Percentiles rank a stretch among this genome's conserved stretches.
Conservation (phyloP, 192 early-diverging fungal genomes). For the Entomortierella parvispora region DNA sequence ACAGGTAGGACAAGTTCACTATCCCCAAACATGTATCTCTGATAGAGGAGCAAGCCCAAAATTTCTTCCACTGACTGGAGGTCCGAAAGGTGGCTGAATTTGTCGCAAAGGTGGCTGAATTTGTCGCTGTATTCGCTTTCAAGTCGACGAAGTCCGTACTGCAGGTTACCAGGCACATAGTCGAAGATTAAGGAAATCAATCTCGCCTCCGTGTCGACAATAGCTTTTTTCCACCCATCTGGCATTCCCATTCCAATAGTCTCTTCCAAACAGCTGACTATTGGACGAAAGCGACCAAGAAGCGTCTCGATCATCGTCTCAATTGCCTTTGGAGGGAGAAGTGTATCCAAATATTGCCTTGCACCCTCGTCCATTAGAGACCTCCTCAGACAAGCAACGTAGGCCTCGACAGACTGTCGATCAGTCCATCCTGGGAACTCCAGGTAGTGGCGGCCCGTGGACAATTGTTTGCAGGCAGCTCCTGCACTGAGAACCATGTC, state of each 20-base stretch:
- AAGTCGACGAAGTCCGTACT: not conserved
- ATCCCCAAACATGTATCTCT: slow-evolving; percentile 22
- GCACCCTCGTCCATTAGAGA: not conserved
- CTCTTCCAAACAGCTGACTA: not conserved
- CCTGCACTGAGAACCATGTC: slow-evolving; percentile 1
- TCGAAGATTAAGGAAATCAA: not conserved
- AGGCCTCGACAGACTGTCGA: not conserved
- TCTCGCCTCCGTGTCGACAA: slow-evolving; percentile 9
- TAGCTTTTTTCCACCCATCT: not conserved
- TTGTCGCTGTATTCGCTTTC: not conserved
- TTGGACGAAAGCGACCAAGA: slow-evolving; percentile 3
- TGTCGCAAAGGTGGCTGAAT: not conserved
- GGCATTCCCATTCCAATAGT: not conserved
- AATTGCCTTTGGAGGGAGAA: slow-evolving; percentile 11
- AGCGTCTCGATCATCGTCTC: slow-evolving; percentile 6
- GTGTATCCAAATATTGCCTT: slow-evolving; percentile 2
- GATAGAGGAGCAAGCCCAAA: slow-evolving; percentile 10
- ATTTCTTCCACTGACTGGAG: slow-evolving; percentile 7
- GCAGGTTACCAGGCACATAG: not conserved
- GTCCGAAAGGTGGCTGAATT: not conserved
- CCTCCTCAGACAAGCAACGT: not conserved
- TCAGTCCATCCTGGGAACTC: slow-evolving; percentile 10
- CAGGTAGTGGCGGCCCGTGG: not conserved
- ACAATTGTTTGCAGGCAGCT: not conserved
- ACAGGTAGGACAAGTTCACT: slow-evolving; percentile 3